Base-by-base conservation (phyloP, 2,329 filamentous ascomycete genomes). In the Myriosclerotinia curreyana region DNA sequence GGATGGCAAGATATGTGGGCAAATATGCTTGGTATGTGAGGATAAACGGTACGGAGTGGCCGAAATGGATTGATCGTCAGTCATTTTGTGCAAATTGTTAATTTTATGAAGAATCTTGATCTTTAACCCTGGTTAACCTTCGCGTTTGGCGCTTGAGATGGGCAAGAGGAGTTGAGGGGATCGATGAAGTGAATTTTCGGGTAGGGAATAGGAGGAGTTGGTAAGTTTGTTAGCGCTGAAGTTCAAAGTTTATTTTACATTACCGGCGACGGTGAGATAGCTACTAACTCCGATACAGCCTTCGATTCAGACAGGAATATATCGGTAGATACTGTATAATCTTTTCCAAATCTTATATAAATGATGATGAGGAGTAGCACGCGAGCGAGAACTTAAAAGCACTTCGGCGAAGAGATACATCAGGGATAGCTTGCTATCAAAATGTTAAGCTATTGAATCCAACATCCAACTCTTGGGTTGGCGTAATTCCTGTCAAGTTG, bases 401-500 rank as follows among this genome's bases (percentile, higher is more conserved):
- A 31, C 28, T 31, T 31, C 28, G 28, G 28, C 28, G 40, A 34
- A n/a, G 40, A 56, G 40, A 31, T 25, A 46, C 28, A 46, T 8
- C 4, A 46, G 31, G 25, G 28, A 46, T 28, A 46, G 54, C 46
- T 38, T 40, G 42, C 40, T 22, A 46, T 58, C 28, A 58, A 46
- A 58, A 58, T 28, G 28, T 58, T 36, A 48, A 48, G 55, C 55
- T 58, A 48, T 48, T 58, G 40, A 48, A 20, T 58, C 42, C 55
- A 58, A 14, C 34, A 20, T 58, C 42, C 55, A 58, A 14, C 34
- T 36, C 28, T 58, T 4, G 12, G 55, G 14, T 17, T 48, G n/a
- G 40, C 40, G 34, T 46, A 44, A 46, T 46, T 58, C 5, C 14
- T 20, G 40, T 40, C 20, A 56, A 46, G 54, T 40, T 46, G 28